Conservation (phyloP, 805 yeast genomes). For the Scheffersomyces spartinae region DNA sequence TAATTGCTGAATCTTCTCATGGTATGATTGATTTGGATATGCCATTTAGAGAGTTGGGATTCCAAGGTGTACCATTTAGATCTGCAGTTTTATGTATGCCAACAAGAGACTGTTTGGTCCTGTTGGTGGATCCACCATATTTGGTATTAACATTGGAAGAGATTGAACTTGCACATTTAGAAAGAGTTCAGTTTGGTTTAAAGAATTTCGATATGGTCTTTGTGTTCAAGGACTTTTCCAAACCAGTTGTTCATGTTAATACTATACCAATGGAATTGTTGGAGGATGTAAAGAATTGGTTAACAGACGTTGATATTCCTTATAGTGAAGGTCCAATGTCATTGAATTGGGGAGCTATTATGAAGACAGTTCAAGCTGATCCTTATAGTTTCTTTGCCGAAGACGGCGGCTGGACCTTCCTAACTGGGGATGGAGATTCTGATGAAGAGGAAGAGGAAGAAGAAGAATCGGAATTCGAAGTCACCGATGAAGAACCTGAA, state of each 20-base stretch:
- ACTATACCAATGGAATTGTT: slow-evolving; percentile 88
- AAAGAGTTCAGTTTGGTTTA: slow-evolving; percentile 94
- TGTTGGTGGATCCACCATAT: slow-evolving; percentile 90
- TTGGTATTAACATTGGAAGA: slow-evolving; percentile 84
- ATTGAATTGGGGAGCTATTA: slow-evolving; percentile 89
- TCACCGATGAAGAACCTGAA: slow-evolving; percentile 49
- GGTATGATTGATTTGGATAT: slow-evolving; percentile 82
- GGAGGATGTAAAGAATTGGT: slow-evolving; percentile 92
- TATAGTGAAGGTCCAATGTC: slow-evolving; percentile 90
- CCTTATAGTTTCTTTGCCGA: slow-evolving; percentile 82
- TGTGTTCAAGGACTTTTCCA: slow-evolving; percentile 81
- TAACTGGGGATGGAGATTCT: slow-evolving; percentile 73
- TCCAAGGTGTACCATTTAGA: slow-evolving; percentile 94
- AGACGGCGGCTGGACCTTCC: slow-evolving; percentile 95
- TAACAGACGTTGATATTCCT: slow-evolving; percentile 95
- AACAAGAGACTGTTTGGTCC: slow-evolving; percentile 92
- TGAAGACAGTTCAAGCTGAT: slow-evolving; percentile 86
- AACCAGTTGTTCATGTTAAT: slow-evolving; percentile 84
- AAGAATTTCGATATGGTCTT: slow-evolving; percentile 96
- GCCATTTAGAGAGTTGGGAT: slow-evolving; percentile 93
- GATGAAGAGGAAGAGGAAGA: slow-evolving; percentile 59
- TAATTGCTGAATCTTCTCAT: slow-evolving; percentile 77
- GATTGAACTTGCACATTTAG: slow-evolving; percentile 89
- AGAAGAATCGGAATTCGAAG: slow-evolving; percentile 64
- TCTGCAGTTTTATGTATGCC: slow-evolving; percentile 94